Base-by-base conservation (phyloP, 345 rosid species). In the Stellera chamaejasme region DNA sequence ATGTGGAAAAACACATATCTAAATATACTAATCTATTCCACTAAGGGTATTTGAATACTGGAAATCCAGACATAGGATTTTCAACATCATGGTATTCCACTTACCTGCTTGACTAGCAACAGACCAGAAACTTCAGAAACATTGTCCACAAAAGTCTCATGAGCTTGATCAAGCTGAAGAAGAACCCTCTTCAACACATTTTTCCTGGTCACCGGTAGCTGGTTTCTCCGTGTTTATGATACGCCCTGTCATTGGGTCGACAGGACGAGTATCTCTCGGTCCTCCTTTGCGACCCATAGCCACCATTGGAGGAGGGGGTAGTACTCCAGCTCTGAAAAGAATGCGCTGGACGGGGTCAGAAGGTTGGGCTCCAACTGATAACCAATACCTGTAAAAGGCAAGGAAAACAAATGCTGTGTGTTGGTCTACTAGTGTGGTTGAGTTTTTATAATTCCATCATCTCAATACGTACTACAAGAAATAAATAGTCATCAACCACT, bases 311-410 rank as follows among this genome's bases (percentile, higher is more conserved):
- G 92, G 95, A 13, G 97, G 94, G 10, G 99, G 97, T 14, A 92
- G 80, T 52, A 93, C 10, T 36, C 97, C 94, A 14, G 99, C 82
- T 68, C 97, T 77, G 73, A 84, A 90, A 32, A 90, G 86, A 52
- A 86, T 76, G 46, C 74, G 82, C 46, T 86, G 84, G 58, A 86
- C 88, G 0, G 92, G 97, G 11, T 90, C 88, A 23, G 96, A 89
- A 64, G 99, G 78, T 76, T 87, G 96, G 54, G 96, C 99, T 66
- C 97, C 97, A 48, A 93, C 97, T 10, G 99, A 89, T 57, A 89
- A 66, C 97, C 97, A 93, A 64, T 93, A 93, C 77, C 96, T 93
- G 59, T 54, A 66, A n/a, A 62, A 49, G 50, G 14, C 42, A 52
- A 51, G 15, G 42, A 58, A 43, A 52, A 13, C 0, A 41, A 36